Base-by-base conservation (phyloP, 1,139 yeast genomes). In the Yarrowia galli region DNA sequence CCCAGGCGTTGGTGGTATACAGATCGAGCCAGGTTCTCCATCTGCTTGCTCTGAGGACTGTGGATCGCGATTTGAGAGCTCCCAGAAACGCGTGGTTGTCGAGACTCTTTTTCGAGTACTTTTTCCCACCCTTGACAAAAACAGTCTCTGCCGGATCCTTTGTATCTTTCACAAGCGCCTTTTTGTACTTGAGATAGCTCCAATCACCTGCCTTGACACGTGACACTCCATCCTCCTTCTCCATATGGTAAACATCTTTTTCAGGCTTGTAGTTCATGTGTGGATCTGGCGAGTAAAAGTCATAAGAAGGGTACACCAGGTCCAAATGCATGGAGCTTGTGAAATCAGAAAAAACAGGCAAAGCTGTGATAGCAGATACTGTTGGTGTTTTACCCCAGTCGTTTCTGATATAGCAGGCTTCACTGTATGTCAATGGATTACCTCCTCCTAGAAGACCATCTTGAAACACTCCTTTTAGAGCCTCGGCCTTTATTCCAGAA, bases 371-470 rank as follows among this genome's bases (percentile, higher is more conserved):
- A 2, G 61, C 61, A 6, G 61, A 40, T 3, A 54, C 46, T 0
- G 10, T 38, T 13, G 61, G 61, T n/a, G 61, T 54, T n/a, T 54
- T n/a, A 2, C 61, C 61, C 46, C 46, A 54, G 8, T 18, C 36
- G 3, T 7, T 13, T 12, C 36, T 36, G 18, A 54, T 40, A 22
- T 54, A 54, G 16, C 61, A 54, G 6, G 38, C 61, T 8, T 54
- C 61, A 13, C 36, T 23, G 36, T 40, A 54, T 2, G 46, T 40
- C 18, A 54, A 7, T 3, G 36, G 18, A 13, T 16, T 18, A 1
- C 61, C 61, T 23, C 48, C 61, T n/a, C 61, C 61, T 1, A 54
- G 38, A 18, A 54, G 48, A 0, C 61, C 61, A n/a, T 54, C 61
- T 18, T 40, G 23, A 15, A 54, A 54, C 23, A 54, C 61, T 9